A percentile compares a stretch with the other conserved stretches of the same genome.
Conservation (phyloP, 352 stramenopile genomes). For the Elongisporangium anandrum region DNA sequence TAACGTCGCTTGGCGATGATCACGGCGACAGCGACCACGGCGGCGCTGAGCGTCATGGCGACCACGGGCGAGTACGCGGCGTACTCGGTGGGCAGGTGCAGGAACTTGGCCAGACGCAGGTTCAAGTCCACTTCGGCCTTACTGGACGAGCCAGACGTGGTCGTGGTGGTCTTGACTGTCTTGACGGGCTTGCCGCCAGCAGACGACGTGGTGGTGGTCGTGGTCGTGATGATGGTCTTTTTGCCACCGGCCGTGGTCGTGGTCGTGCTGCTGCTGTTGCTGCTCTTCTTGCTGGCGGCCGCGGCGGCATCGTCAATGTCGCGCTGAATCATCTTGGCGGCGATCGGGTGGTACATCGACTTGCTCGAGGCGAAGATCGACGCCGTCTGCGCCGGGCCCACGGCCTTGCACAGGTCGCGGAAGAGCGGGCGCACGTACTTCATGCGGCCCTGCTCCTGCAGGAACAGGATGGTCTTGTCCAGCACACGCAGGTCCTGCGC, state of each 20-base stretch:
- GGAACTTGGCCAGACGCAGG: slow-evolving; percentile 15
- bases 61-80: slow-evolving; percentile 22
- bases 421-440: slow-evolving; percentile 74
- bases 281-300: slow-evolving; percentile 3
- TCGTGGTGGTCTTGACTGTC: slow-evolving; percentile 1
- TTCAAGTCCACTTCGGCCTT: background rate
- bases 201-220: background rate
- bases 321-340: slow-evolving; percentile 67
- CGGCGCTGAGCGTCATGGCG: slow-evolving; percentile 13
- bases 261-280: slow-evolving; percentile 7
- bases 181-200: background rate
- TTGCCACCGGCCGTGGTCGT: background rate
- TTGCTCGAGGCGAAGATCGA: slow-evolving; percentile 47
- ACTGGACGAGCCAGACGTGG: background rate
- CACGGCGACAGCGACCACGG: slow-evolving; percentile 13
- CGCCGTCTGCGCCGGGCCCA: slow-evolving; percentile 24
- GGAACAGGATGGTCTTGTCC: slow-evolving; percentile 32
- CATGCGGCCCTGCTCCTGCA: slow-evolving; percentile 71
- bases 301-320: slow-evolving; percentile 21
- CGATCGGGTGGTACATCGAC: slow-evolving; percentile 63
- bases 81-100: slow-evolving; percentile 23
- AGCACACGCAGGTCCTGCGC: slow-evolving; percentile 39
- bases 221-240: slow-evolving; percentile 4
- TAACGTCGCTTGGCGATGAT: slow-evolving; percentile 20
- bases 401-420: slow-evolving; percentile 38